Evolutionary conservation across 2,329 filamentous ascomycete genomes (phyloP), one percentile per base, ranked within the genome.

Genomic region (Apiospora pterosperma): DNA sequence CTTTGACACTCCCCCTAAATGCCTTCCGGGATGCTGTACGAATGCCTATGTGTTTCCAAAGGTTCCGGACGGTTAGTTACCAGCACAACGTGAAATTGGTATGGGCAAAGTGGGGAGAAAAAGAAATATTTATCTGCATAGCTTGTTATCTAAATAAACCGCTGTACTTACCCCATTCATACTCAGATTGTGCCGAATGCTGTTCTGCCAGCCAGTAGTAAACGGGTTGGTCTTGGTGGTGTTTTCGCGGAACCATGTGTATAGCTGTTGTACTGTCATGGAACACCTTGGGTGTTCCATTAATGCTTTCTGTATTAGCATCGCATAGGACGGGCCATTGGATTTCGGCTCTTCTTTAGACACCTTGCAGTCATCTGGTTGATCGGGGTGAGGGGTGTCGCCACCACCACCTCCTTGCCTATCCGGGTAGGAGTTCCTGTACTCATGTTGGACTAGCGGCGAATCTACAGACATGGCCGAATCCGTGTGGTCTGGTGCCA

Each of bases 191-290:
- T 98, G 95, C 2, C 95, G 88, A 69, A 98, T 96, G 75, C 92
- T 97, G 77, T 97, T 98, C 78, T 95, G 91, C 95, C 95, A 98
- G 11, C 94, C 95, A n/a, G n/a, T n/a, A n/a, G n/a, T n/a, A n/a
- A n/a, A n/a, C n/a, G n/a, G n/a, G 70, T 89, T 90, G 14, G 78
- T 80, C 8, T 82, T 83, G 58, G 84, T 85, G 2, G 93, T 97
- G 73, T 97, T 90, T 34, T 89, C 84, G 48, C 86, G 82, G 72
- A 98, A 97, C 93, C 95, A 98, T 64, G 90, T 84, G 77, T 98
- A 98, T 64, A 98, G 92, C 63, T 96, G 90, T 70, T 93, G 89
- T 14, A 98, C 82, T 2, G 90, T 87, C 87, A 97, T 91, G 25
- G 87, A 88, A 67, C 90, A 84, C 5, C 82, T 80, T 0, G 88